Evolutionary conservation across 805 yeast genomes (phyloP), one percentile per base, ranked within the genome.

Genomic region (Trichomonascus vanleenenianus): DNA sequence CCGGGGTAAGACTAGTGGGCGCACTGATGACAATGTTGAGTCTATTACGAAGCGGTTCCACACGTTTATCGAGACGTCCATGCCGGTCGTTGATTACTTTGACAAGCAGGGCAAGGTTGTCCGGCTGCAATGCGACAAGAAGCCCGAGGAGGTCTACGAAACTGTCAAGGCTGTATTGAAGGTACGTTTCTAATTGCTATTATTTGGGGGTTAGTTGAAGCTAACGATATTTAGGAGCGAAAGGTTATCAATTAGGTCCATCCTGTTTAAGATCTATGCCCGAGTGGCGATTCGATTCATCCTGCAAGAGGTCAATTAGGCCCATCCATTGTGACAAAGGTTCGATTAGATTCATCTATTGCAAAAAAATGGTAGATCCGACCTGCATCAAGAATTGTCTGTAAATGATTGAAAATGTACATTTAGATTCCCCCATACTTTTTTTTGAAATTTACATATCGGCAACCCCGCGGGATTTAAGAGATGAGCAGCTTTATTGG

Each of bases 1-100:
- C 65, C 79, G 98, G 65, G 96, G 96, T 27, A 84, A 91, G 71
- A 91, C 96, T 11, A 81, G 93, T 58, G 98, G 98, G 30, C 80
- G 98, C 63, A 62, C 84, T 22, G 98, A 91, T 64, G 98, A 91
- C 63, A 91, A 91, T 65, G 75, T 83, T 46, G 97, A 89, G 62
- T 80, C 91, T 52, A 89, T 93, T 63, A 80, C 74, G 60, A 89
- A 93, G 70, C 78, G 98, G 64, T 91, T 91, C 71, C 77, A 71
- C 56, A 83, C 91, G 10, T 91, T 91, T 58, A 63, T 81, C 36
- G 94, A 87, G 39, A 88, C 97, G 3, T 81, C 91, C 53, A 83
- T 83, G 85, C 98, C 98, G 3, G 97, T 93, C 12, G 86, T 93
- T 39, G 84, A 89, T 45, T 78, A 85, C 63, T 91, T 62, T 48